These are phyloP conservation scores for Pseudocercospora pini-densiflorae DNA, from an alignment of 2,329 filamentous ascomycete species.

Conservation along the genomic window DNA sequence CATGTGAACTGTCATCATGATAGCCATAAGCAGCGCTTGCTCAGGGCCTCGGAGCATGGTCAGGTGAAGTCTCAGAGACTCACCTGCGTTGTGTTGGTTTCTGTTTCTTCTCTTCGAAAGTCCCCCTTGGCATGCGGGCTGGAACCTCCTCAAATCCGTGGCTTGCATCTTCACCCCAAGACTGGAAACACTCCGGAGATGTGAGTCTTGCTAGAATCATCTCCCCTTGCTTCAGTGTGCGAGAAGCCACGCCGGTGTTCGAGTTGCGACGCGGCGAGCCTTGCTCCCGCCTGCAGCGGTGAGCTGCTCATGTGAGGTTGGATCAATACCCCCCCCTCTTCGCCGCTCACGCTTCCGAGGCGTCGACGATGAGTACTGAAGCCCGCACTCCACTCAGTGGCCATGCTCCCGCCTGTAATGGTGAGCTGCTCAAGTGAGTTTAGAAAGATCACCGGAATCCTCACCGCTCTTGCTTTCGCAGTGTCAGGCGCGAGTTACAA, in stretches of 20 bases:
- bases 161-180: neutral
- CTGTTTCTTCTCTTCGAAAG: neutral
- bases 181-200: too few species aligned
- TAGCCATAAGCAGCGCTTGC: neutral
- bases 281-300: neutral
- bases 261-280: neutral
- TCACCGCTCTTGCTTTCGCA: too few species aligned
- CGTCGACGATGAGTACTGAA: too few species aligned
- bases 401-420: too few species aligned
- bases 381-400: too few species aligned
- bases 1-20: neutral
- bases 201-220: too few species aligned
- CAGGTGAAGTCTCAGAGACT: neutral
- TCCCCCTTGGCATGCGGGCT: neutral
- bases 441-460: too few species aligned
- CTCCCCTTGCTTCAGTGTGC: neutral
- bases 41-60: neutral
- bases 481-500: too few species aligned
- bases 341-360: too few species aligned
- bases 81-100: neutral
- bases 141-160: neutral
- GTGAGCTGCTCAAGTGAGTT: too few species aligned
- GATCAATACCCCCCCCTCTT: too few species aligned
- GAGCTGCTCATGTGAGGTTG: neutral
- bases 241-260: neutral